Evolutionary conservation across 1,139 yeast species (phyloP).

Genomic region (Lodderomyces margitis): DNA sequence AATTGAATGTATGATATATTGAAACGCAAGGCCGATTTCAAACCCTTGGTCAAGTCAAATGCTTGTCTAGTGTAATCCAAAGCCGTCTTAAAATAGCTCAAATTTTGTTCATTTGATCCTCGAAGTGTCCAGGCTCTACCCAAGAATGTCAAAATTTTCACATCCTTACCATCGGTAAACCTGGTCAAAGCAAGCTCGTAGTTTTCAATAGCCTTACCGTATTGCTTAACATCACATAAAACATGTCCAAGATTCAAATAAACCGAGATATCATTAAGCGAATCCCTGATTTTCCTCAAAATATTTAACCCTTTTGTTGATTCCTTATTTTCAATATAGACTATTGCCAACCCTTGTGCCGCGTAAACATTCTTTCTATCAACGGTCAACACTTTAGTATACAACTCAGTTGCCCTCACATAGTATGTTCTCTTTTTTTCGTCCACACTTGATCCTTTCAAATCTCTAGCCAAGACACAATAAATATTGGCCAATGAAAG

Average conservation of each 20-base stretch:
- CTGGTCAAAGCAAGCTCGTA: slow-evolving; percentile 77
- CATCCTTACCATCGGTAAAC: slow-evolving; percentile 61
- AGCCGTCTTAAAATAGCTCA: slow-evolving; percentile 59
- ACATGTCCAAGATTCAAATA: slow-evolving; percentile 89
- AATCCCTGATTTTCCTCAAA: slow-evolving; percentile 85
- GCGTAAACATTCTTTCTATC: slow-evolving; percentile 91
- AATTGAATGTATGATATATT: slow-evolving; percentile 83
- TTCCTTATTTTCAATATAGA: slow-evolving; percentile 85
- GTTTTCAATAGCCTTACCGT: slow-evolving; percentile 80
- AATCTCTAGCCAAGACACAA: slow-evolving; percentile 77
- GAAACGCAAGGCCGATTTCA: slow-evolving; percentile 50
- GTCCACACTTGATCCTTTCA: slow-evolving; percentile 49
- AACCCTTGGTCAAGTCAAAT: slow-evolving; percentile 38
- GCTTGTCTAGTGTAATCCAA: slow-evolving; percentile 65
- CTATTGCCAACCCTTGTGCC: slow-evolving; percentile 95
- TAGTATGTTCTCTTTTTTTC: slow-evolving; percentile 77
- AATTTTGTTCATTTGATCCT: slow-evolving; percentile 66
- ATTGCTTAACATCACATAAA: slow-evolving; percentile 76
- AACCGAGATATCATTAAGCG: slow-evolving; percentile 79
- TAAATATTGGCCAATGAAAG: slow-evolving; percentile 89
- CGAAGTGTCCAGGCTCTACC: slow-evolving; percentile 92
- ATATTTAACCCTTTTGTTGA: slow-evolving; percentile 77
- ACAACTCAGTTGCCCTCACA: slow-evolving; percentile 84
- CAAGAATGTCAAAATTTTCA: slow-evolving; percentile 66
- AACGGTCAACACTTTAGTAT: slow-evolving; percentile 79